phyloP scores from a whole-genome alignment of 345 rosid genomes.

The sweet orange (Citrus sinensis) region DVS_A1.0 CM039169.1:24694001-24694500 shows the following conservation, averaged over 20 bases:
- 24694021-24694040: not conserved
- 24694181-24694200: conserved; percentile 8
- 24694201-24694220: conserved; percentile 25
- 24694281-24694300: conserved; percentile 27
- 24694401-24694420: conserved; percentile 13
- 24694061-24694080: conserved; percentile 24
- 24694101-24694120: conserved; percentile 7
- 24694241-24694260: conserved; percentile 13
- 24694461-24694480: not conserved
- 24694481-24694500: conserved; percentile 18
- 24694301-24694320: conserved; percentile 6
- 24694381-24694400: not conserved
- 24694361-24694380: not conserved
- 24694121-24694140: conserved; percentile 15
- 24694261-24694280: conserved; percentile 26
- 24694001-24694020: conserved; percentile 20
- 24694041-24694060: conserved; percentile 40
- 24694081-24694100: conserved; percentile 18
- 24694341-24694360: conserved; percentile 3
- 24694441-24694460: conserved; percentile 28
- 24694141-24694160: conserved; percentile 14
- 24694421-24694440: conserved; percentile 21
- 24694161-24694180: conserved; percentile 15
- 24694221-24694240: not conserved
- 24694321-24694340: conserved; percentile 14